Base-by-base conservation (phyloP, 495 filamentous ascomycete genomes). In the Lindgomyces ingoldianus region DNA sequence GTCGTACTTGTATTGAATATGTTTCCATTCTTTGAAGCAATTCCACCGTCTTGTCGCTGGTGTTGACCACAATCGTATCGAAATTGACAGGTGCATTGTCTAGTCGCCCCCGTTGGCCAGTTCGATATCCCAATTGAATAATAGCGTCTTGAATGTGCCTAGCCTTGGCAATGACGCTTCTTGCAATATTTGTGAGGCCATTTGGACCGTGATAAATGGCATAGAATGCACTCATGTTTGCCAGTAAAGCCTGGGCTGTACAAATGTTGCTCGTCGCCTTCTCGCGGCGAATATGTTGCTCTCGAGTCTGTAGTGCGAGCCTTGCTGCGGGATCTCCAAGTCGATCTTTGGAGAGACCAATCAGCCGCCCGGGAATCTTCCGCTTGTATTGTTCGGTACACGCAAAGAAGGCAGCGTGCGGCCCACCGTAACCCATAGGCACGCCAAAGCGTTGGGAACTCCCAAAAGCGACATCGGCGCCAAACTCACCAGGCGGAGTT, bases 201-300 rank as follows among this genome's bases (percentile, higher is more conserved):
- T 84, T 70, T 1, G 94, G 94, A 1, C 94, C 94, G 73, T 98
- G 94, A 74, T 98, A 98, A 39, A 98, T 84, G n/a, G 92, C 94
- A 75, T 97, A 98, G 78, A 98, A 89, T 52, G 94, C 91, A 69
- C 86, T 95, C 91, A 98, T 97, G 75, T 98, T 98, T 19, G 94
- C 94, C 30, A 98, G 82, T 18, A 98, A 76, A 9, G 94, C 94
- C 74, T 98, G 94, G 6, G 94, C 94, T 21, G 94, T 98, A 77
- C 94, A 98, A 61, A 98, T 96, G 75, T 98, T 98, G 80, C 92
- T 96, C 4, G 94, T 98, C 1, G 94, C 94, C 83, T 98, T 98
- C 76, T 98, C 94, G 70, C 94, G 84, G 68, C 94, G 83, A 74
- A 98, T 98, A 73, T 98, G 94, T 76, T 98, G 94, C 77, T 98